Evolutionary conservation across 2,329 filamentous ascomycete species (phyloP).

Genomic region (Orbilia oligospora): DNA sequence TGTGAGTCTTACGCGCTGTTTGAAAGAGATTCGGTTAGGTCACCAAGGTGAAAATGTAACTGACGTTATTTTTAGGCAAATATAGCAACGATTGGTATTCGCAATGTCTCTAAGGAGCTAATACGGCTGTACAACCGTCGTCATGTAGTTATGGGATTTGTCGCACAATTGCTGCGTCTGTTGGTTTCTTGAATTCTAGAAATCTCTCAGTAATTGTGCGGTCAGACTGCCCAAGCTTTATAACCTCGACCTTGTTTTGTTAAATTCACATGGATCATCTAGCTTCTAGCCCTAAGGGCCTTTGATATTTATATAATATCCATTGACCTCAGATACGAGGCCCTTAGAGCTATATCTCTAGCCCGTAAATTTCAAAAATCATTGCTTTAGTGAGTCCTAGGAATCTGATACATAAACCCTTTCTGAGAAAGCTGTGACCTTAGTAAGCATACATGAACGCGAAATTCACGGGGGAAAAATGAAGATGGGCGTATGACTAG

Average conservation of each 20-base stretch:
- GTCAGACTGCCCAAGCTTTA: too few relatives aligned
- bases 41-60: neutral
- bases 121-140: neutral
- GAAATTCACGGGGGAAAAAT: too few relatives aligned
- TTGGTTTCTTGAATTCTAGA: too few relatives aligned
- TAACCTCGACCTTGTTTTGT: neutral
- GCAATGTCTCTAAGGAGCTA: conserved; percentile 11
- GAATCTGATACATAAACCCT: too few relatives aligned
- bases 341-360: neutral
- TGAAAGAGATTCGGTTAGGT: neutral
- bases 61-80: conserved; percentile 24
- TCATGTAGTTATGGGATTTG: neutral
- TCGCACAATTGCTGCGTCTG: neutral
- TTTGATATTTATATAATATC: neutral
- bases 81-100: conserved; percentile 30
- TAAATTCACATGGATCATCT: too few relatives aligned
- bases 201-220: too few relatives aligned
- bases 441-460: too few relatives aligned
- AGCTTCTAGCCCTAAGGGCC: neutral
- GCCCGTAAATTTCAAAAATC: too few relatives aligned
- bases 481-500: neutral
- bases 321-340: too few relatives aligned
- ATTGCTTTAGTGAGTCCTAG: too few relatives aligned
- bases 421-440: too few relatives aligned
- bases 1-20: conserved; percentile 9